Evolutionary conservation across 306 rosid species (phyloP).

Genomic region (Castanea mollissima): DNA sequence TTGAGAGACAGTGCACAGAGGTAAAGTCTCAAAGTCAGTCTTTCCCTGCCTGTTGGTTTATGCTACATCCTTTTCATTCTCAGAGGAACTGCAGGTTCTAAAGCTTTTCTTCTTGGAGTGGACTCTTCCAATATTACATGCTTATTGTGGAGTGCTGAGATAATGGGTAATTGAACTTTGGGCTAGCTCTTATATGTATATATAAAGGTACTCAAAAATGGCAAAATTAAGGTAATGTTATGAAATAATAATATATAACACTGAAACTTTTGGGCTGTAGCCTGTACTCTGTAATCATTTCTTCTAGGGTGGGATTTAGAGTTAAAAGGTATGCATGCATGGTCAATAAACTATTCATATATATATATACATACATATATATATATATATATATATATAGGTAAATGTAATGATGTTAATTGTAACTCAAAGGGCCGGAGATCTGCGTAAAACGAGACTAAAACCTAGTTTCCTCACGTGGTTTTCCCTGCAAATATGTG

Average conservation of each 20-base stretch:
- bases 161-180: conserved; percentile 8
- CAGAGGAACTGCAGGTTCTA: conserved; percentile 45
- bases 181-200: conserved; percentile 14
- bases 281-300: too few species aligned
- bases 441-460: too few species aligned
- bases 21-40: conserved; percentile 38
- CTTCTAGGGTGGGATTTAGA: too few species aligned
- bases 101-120: conserved; percentile 22
- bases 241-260: too few species aligned
- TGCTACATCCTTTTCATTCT: conserved; percentile 54
- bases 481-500: conserved; percentile 23
- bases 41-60: conserved; percentile 26
- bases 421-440: too few species aligned
- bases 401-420: too few species aligned
- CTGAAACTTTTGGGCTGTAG: too few species aligned
- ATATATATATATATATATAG: too few species aligned
- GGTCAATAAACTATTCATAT: too few species aligned
- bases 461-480: not conserved
- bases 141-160: conserved; percentile 22
- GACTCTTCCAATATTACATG: conserved; percentile 22
- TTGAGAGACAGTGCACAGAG: conserved; percentile 19
- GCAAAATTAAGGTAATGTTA: too few species aligned
- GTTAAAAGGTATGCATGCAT: too few species aligned
- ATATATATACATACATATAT: too few species aligned
- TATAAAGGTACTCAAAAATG: not conserved